Evolutionary conservation across 495 filamentous ascomycete genomes (phyloP).

Genomic region (Hypoxylon lienhwacheense): DNA sequence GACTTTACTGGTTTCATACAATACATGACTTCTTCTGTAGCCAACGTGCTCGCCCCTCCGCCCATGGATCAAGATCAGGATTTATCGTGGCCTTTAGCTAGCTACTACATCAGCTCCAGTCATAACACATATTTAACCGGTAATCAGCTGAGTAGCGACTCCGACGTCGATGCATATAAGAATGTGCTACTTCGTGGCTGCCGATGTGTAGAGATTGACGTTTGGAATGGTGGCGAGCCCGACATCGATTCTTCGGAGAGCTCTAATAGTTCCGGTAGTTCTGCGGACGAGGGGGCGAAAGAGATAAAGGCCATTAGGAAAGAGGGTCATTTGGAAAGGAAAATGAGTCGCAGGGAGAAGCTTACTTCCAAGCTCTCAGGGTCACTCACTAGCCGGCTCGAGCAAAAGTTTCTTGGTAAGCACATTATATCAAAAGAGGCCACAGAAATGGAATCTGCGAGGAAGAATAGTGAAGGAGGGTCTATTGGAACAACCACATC

Average conservation of each 20-base stretch:
- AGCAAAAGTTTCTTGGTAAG: conserved; percentile 47
- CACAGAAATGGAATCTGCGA: background rate
- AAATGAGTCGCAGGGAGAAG: conserved; percentile 39
- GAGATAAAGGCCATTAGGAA: conserved; percentile 33
- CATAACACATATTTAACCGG: conserved; percentile 96
- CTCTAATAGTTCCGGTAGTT: conserved; percentile 28
- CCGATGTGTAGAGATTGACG: conserved; percentile 92
- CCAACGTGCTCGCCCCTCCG: conserved; percentile 48
- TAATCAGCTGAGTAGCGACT: conserved; percentile 84
- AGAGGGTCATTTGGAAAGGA: conserved; percentile 34
- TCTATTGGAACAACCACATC: background rate
- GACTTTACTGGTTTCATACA: conserved; percentile 56
- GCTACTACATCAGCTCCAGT: conserved; percentile 89
- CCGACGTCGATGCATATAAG: conserved; percentile 79
- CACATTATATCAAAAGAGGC: conserved; percentile 36
- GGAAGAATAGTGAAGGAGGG: background rate
- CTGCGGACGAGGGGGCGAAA: conserved; percentile 28
- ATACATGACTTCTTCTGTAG: conserved; percentile 62
- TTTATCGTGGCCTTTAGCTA: conserved; percentile 68
- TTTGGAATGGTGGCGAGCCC: conserved; percentile 80
- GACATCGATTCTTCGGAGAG: conserved; percentile 41
- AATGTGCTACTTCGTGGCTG: conserved; percentile 83
- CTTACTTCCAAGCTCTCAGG: conserved; percentile 37
- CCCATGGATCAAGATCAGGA: conserved; percentile 48
- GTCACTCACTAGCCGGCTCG: conserved; percentile 42